phyloP scores from a whole-genome alignment of 192 early-diverging fungal genomes.

The Jimgerdemannia flammicorona region DNA sequence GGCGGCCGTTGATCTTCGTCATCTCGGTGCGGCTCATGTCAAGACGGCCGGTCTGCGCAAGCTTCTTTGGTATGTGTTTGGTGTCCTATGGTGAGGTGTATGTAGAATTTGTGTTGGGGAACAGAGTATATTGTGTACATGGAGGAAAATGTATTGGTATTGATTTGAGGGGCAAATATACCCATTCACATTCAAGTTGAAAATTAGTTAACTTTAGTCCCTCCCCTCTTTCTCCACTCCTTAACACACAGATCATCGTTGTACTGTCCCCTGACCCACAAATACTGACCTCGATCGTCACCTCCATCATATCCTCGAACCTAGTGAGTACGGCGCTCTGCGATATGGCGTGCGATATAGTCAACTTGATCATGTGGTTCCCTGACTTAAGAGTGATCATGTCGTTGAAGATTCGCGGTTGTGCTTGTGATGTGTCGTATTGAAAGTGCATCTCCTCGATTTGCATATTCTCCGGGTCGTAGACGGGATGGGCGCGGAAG shows the following conservation, averaged over 20 bases:
- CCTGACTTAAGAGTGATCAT: constrained; percentile 74
- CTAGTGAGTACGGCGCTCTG: constrained; percentile 57
- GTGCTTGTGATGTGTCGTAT: constrained; percentile 58
- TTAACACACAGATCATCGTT: background rate
- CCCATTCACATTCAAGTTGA: no score
- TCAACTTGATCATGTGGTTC: constrained; percentile 61
- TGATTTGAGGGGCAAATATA: background rate
- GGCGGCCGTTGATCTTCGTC: constrained; percentile 52
- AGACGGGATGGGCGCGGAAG: constrained; percentile 34
- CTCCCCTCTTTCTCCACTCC: no score
- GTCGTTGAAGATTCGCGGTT: constrained; percentile 81
- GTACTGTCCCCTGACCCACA: background rate
- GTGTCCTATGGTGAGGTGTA: constrained; percentile 29
- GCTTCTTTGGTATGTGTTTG: constrained; percentile 52
- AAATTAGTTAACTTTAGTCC: no score
- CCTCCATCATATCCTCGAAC: constrained; percentile 59
- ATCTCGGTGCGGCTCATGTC: constrained; percentile 44
- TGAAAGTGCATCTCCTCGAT: constrained; percentile 81
- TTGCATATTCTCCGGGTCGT: constrained; percentile 53
- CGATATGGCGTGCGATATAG: constrained; percentile 49
- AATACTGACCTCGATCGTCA: constrained; percentile 46
- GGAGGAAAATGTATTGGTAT: no score
- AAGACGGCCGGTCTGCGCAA: constrained; percentile 52
- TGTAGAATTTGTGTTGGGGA: background rate
- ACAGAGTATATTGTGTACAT: no score